Evolutionary conservation across 2,329 filamentous ascomycete genomes (phyloP).

Genomic region (Colletotrichum sp.): DNA sequence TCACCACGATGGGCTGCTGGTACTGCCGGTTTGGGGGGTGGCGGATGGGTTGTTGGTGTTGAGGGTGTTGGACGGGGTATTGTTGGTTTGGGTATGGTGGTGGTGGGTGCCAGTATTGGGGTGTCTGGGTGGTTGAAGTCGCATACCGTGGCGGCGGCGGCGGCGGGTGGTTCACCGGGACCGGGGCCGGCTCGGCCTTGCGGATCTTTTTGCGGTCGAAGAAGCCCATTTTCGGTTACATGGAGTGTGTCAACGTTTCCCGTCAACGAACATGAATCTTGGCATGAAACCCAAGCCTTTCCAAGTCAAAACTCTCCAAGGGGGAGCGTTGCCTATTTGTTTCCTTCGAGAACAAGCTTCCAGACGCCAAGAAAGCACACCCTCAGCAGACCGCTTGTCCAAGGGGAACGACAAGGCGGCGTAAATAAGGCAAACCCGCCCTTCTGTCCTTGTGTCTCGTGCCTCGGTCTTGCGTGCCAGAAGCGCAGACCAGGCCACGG

Average conservation of each 20-base stretch:
- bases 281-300: neutral
- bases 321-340: neutral
- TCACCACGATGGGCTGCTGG: constrained; percentile 51
- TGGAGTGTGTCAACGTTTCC: neutral
- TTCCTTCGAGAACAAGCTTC: neutral
- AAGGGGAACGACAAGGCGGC: neutral
- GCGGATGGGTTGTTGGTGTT: constrained; percentile 22
- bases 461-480: neutral
- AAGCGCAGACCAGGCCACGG: neutral
- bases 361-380: neutral
- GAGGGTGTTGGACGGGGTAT: constrained; percentile 19
- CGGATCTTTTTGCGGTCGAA: constrained; percentile 30
- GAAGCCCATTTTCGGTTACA: constrained; percentile 29
- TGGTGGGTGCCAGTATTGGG: neutral
- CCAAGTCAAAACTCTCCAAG: neutral
- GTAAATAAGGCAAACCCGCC: neutral
- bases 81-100: constrained; percentile 4
- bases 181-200: constrained; percentile 13
- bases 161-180: constrained; percentile 26
- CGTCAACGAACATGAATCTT: neutral
- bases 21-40: constrained; percentile 15
- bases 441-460: neutral
- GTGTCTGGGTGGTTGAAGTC: constrained; percentile 1
- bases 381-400: neutral
- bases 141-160: constrained; percentile 1